These are phyloP conservation scores for Grigorovia humatica DNA, from an alignment of 805 yeast species.

Conservation along the genomic window DNA sequence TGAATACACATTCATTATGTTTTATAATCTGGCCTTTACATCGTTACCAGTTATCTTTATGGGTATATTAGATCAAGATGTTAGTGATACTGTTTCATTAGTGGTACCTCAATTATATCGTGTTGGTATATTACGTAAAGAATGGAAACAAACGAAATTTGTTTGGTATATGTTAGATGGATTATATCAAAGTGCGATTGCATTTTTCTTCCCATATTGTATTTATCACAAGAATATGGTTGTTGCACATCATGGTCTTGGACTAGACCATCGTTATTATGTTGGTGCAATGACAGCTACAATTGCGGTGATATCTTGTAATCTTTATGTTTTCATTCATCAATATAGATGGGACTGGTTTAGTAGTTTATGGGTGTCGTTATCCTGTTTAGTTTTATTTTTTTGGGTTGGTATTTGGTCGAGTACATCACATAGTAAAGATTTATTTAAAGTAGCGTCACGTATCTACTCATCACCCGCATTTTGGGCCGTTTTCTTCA, in stretches of 20 bases:
- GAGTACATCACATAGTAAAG: constrained; percentile 40
- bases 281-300: constrained; percentile 60
- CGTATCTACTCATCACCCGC: constrained; percentile 50
- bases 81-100: constrained; percentile 54
- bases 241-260: constrained; percentile 43
- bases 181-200: constrained; percentile 58
- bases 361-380: constrained; percentile 40
- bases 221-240: constrained; percentile 35
- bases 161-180: constrained; percentile 72
- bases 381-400: constrained; percentile 52
- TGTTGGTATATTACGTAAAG: constrained; percentile 60
- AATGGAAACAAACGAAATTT: constrained; percentile 62
- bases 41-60: constrained; percentile 70
- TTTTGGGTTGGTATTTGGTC: constrained; percentile 82
- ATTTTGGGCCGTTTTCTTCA: constrained; percentile 58
- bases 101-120: constrained; percentile 67
- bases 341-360: constrained; percentile 81
- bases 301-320: constrained; percentile 59
- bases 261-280: constrained; percentile 61
- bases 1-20: constrained; percentile 72
- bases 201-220: constrained; percentile 66
- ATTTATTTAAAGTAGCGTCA: constrained; percentile 58
- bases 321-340: constrained; percentile 52
- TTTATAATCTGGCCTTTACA: constrained; percentile 74
- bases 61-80: constrained; percentile 78